Evolutionary conservation across 495 filamentous ascomycete species (phyloP).

Genomic region (Filosporella fistucella): DNA sequence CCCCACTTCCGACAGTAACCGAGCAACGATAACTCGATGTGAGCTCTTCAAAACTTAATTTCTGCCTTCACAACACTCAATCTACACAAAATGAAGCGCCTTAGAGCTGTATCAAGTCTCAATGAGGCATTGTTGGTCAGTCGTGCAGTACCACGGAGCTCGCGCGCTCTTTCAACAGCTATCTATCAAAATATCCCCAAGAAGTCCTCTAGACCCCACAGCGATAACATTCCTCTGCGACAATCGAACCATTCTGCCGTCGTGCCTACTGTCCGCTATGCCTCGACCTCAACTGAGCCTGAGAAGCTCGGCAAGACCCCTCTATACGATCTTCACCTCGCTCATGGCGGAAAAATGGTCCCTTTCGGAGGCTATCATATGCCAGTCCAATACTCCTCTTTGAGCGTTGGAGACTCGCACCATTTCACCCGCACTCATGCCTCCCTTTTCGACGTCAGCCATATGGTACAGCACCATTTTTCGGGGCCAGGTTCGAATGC

Average conservation of each 20-base stretch:
- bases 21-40: not conserved
- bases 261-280: conserved; percentile 4
- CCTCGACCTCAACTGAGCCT: conserved; percentile 9
- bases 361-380: conserved; percentile 92
- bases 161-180: conserved; percentile 20
- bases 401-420: conserved; percentile 75
- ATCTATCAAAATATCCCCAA: conserved; percentile 13
- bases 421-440: conserved; percentile 80
- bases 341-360: conserved; percentile 86
- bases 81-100: conserved; percentile 31
- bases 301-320: conserved; percentile 59
- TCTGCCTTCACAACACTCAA: conserved; percentile 11
- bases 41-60: not conserved
- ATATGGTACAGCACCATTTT: conserved; percentile 69
- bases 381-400: conserved; percentile 81
- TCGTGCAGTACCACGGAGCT: conserved; percentile 2
- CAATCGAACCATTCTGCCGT: not conserved
- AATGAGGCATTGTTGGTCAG: conserved; percentile 19
- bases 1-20: not conserved
- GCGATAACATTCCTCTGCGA: not conserved
- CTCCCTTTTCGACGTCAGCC: conserved; percentile 84
- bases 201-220: not conserved
- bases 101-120: conserved; percentile 23
- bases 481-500: conserved; percentile 70
- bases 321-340: conserved; percentile 78